Evolutionary conservation across 2,329 filamentous ascomycete species (phyloP), one percentile per base, ranked within the genome.

Genomic region (Byssothecium circinans): DNA sequence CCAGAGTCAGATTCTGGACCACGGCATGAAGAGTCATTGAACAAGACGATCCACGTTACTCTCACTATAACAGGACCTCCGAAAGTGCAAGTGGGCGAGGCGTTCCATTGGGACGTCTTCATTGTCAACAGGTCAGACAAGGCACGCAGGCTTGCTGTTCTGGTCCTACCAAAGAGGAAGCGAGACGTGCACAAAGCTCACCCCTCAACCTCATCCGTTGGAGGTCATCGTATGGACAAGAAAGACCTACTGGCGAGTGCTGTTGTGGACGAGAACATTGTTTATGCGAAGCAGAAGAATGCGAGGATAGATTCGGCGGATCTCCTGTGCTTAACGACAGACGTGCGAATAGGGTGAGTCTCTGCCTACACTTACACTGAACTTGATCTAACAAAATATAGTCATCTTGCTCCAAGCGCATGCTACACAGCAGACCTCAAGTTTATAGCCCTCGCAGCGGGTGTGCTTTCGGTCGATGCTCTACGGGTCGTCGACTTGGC

Each of bases 391-490:
- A 64, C 43, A 44, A 30, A 53, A 27, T n/a, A 38, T 43, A 82
- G 80, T 0, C 87, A 87, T 25, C 73, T 94, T 30, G 81, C 84
- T 20, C 83, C 88, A 0, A 83, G 82, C 2, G 84, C 87, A 8
- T 91, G 87, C 62, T 87, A 90, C 59, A 85, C 86, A 30, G 84
- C 83, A 1, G 86, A 89, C 65, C 68, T 92, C 57, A 81, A 82
- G 56, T 91, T 92, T 56, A 74, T 91, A 43, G 84, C 88, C 3
- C 72, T 91, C 43, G 71, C 70, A 43, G 77, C 81, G 39, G 89
- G 88, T 0, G 78, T 89, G 25, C 77, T 89, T 23, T 78, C 80
- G n/a, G 69, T 92, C 2, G 88, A 91, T 58, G 84, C 85, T 2
- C 77, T 92, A 17, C 77, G 87, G 41, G 81, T 92, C 1, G 78